Evolutionary conservation across 768 basidiomycete species (phyloP), one percentile per base, ranked within the genome.

Genomic region (Collybiopsis luxurians): DNA sequence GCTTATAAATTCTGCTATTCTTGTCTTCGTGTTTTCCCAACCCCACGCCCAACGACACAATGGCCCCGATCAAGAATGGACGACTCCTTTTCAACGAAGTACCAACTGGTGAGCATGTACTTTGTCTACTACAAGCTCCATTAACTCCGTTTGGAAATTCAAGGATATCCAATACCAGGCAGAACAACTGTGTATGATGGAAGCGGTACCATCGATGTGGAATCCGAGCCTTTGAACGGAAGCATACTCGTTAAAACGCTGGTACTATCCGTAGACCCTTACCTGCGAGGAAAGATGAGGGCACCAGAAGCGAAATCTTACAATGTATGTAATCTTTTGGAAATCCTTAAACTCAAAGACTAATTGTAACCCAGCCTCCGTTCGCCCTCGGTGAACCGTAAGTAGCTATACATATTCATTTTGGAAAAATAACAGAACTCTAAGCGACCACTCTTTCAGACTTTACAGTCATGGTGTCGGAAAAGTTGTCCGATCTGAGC

Each of bases 241-340:
- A 53, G 69, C 0, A 45, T 73, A 23, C 59, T 77, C 26, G 54
- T 74, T 57, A 77, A 75, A 62, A 68, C 66, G 1, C 63, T 77
- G 12, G 62, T 63, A 4, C 45, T 78, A 24, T 69, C 69, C 28
- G 59, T 75, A 38, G 78, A 77, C 46, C 75, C 75, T 2, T 72
- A 71, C 55, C 3, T 73, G 55, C 42, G 67, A 19, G 59, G 61
- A 27, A 60, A 59, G 49, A 74, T 75, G 75, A 56, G 66, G 19
- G 59, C 52, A 4, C 55, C 57, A 7, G 46, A 39, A 12, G 45
- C 58, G 46, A 54, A 60, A 46, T 55, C 54, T 31, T 68, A 67
- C 47, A 57, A 54, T 28, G 58, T 56, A 30, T 21, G 54, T 51
- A 12, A 42, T 24, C 38, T 53, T 31, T 12, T 30, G 9, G 5